A percentile compares a stretch with the other conserved stretches of the same genome.
Conservation (phyloP, 2,329 filamentous ascomycete genomes). For the Penicillium sumatraense region DNA sequence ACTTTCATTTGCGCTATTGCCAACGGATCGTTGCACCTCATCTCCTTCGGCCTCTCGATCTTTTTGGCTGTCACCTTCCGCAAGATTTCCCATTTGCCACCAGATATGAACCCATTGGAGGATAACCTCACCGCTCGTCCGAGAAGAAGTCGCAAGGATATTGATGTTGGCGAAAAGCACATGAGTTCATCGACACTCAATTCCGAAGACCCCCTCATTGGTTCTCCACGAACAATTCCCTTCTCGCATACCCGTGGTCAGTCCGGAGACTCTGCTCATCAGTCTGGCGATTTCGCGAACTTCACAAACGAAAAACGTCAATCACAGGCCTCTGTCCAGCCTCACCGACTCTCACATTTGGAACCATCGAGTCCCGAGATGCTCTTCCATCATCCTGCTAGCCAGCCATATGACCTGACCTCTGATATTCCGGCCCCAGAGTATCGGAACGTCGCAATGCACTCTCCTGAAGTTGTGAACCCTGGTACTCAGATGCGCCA, state of each 20-base stretch:
- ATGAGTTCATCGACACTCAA: conserved; percentile 56
- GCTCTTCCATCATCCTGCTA: conserved; percentile 33
- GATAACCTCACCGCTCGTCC: conserved; percentile 74
- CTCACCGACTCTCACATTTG: conserved; percentile 36
- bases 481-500: conserved; percentile 35
- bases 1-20: conserved; percentile 71
- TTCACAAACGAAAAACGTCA: conserved; percentile 49
- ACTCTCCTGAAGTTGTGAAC: conserved; percentile 38
- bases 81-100: conserved; percentile 79
- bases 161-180: conserved; percentile 66
- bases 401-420: conserved; percentile 34
- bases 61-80: conserved; percentile 81
- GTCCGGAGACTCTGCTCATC: conserved; percentile 61
- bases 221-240: conserved; percentile 61
- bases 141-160: conserved; percentile 75
- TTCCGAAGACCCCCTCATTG: conserved; percentile 50
- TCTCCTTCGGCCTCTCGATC: conserved; percentile 71
- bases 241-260: conserved; percentile 78
- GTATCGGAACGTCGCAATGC: conserved; percentile 30
- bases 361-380: conserved; percentile 37
- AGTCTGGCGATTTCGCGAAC: conserved; percentile 53
- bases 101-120: conserved; percentile 94
- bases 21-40: conserved; percentile 69
- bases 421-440: conserved; percentile 32
- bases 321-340: conserved; percentile 55